These are phyloP conservation scores for Stachybotrys elegans DNA, from an alignment of 2,329 filamentous ascomycete genomes.

Conservation along the genomic window DNA sequence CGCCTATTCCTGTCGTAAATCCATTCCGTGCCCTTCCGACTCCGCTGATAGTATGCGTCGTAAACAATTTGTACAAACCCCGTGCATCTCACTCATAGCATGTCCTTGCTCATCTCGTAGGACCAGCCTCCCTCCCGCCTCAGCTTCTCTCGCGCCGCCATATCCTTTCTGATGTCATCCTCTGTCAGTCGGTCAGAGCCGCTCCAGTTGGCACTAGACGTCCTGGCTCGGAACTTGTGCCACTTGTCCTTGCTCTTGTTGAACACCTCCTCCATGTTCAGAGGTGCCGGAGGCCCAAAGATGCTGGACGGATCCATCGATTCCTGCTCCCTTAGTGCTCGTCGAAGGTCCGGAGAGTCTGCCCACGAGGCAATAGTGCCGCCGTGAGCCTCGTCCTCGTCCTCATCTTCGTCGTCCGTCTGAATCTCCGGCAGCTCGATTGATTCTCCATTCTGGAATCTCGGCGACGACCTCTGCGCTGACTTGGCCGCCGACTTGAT, in stretches of 20 bases:
- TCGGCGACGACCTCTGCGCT: conserved; percentile 66
- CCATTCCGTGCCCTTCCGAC: too few relatives aligned
- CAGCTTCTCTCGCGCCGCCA: conserved; percentile 73
- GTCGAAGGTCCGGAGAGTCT: conserved; percentile 75
- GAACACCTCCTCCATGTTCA: conserved; percentile 97
- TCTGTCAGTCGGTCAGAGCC: conserved; percentile 77
- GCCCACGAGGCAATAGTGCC: conserved; percentile 72
- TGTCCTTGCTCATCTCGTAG: conserved; percentile 53
- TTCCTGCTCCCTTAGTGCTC: conserved; percentile 76
- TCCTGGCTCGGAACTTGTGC: conserved; percentile 84
- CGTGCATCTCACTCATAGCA: conserved; percentile 23
- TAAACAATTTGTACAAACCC: conserved; percentile 3
- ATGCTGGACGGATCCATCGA: conserved; percentile 77
- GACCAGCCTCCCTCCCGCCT: conserved; percentile 82
- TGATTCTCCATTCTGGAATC: conserved; percentile 81
- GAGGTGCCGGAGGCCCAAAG: conserved; percentile 80
- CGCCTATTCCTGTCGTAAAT: too few relatives aligned
- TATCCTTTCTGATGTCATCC: conserved; percentile 78
- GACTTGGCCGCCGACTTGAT: conserved; percentile 57
- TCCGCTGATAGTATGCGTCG: too few relatives aligned
- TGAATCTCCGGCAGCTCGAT: conserved; percentile 94
- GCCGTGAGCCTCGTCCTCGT: conserved; percentile 55
- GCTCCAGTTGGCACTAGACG: conserved; percentile 93
- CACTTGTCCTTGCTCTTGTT: conserved; percentile 79
- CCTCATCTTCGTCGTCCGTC: conserved; percentile 88